phyloP scores from a whole-genome alignment of 768 basidiomycete species.

The Lentinus tigrinus region DNA sequence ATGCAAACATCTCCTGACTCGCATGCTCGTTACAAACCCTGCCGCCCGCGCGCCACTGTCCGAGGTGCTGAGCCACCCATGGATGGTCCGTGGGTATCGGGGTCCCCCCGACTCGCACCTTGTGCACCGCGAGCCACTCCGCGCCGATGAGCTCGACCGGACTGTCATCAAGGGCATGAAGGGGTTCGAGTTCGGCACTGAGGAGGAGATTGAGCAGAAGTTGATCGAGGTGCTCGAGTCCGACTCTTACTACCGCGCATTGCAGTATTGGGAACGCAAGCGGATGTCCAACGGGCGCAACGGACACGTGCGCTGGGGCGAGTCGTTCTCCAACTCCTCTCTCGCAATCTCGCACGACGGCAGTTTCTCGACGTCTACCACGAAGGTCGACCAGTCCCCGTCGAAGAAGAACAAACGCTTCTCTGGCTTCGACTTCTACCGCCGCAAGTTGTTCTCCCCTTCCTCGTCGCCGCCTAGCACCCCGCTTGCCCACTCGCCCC shows the following conservation, averaged over 20 bases:
- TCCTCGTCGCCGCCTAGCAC: slow-evolving; percentile 47
- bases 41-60: slow-evolving; percentile 72
- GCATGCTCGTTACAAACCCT: slow-evolving; percentile 98
- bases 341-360: slow-evolving; percentile 62
- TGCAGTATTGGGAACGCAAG: slow-evolving; percentile 78
- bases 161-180: slow-evolving; percentile 88
- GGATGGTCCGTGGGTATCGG: slow-evolving; percentile 89
- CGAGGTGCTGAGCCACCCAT: slow-evolving; percentile 86
- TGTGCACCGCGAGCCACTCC: slow-evolving; percentile 85
- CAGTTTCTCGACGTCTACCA: slow-evolving; percentile 23
- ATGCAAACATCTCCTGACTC: slow-evolving; percentile 88
- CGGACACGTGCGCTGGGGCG: slow-evolving; percentile 46
- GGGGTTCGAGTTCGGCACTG: slow-evolving; percentile 94
- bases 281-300: slow-evolving; percentile 39
- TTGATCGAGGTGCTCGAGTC: slow-evolving; percentile 73
- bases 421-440: slow-evolving; percentile 92
- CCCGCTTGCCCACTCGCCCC: slow-evolving; percentile 58
- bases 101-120: slow-evolving; percentile 83
- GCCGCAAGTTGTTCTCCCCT: slow-evolving; percentile 79
- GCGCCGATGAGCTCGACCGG: slow-evolving; percentile 83
- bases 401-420: slow-evolving; percentile 79
- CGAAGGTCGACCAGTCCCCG: slow-evolving; percentile 34
- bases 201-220: slow-evolving; percentile 79
- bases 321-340: slow-evolving; percentile 65
- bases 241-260: slow-evolving; percentile 71